Conservation (phyloP, 768 basidiomycete species). For the Pisolithus orientalis region DNA sequence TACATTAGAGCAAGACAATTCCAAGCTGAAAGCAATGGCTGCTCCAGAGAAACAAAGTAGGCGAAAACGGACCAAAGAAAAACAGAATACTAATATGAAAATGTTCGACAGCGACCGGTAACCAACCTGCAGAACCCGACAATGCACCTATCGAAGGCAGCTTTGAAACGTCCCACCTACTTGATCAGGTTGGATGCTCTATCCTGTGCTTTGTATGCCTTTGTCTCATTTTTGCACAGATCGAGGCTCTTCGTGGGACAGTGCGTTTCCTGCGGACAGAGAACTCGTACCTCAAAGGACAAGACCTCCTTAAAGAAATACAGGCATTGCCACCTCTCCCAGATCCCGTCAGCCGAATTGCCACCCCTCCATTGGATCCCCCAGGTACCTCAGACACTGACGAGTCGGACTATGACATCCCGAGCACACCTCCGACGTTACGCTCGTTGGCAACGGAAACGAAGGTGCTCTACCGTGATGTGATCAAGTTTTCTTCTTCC, state of each 20-base stretch:
- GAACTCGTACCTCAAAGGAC: slow-evolving; percentile 90
- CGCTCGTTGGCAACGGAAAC: slow-evolving; percentile 75
- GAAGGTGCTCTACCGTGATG: slow-evolving; percentile 82
- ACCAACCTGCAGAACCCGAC: slow-evolving; percentile 53
- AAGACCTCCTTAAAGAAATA: slow-evolving; percentile 82
- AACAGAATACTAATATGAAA: neutral
- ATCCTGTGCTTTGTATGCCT: slow-evolving; percentile 4
- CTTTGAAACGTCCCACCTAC: slow-evolving; percentile 79
- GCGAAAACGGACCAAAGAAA: slow-evolving; percentile 12
- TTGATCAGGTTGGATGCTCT: slow-evolving; percentile 65
- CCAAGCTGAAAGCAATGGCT: slow-evolving; percentile 65
- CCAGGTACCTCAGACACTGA: slow-evolving; percentile 63
- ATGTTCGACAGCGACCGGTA: slow-evolving; percentile 34
- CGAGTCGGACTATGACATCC: slow-evolving; percentile 49
- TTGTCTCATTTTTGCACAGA: slow-evolving; percentile 36
- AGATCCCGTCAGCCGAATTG: slow-evolving; percentile 38
- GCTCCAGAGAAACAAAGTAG: slow-evolving; percentile 68
- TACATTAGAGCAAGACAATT: slow-evolving; percentile 80
- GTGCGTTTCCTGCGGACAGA: slow-evolving; percentile 91
- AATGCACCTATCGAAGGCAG: slow-evolving; percentile 67
- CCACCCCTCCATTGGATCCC: slow-evolving; percentile 63
- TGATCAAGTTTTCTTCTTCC: slow-evolving; percentile 77
- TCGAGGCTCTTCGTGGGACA: slow-evolving; percentile 86
- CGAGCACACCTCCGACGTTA: slow-evolving; percentile 43
- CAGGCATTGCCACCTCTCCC: slow-evolving; percentile 65